Evolutionary conservation across 768 basidiomycete species (phyloP).

Genomic region (Suillus ampliporus): DNA sequence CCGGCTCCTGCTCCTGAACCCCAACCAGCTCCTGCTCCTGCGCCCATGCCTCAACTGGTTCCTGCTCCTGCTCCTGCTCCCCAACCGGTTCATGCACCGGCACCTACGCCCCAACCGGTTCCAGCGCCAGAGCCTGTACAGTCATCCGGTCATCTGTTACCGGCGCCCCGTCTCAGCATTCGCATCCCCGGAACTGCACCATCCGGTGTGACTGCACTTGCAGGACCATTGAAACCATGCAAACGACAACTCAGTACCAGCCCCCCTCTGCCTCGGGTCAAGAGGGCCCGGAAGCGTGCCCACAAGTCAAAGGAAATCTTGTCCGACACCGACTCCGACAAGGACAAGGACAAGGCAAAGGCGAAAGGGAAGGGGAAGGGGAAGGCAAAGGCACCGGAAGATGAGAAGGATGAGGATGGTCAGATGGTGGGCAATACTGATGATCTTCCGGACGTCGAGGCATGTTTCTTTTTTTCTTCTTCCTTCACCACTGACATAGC

Average conservation of each 20-base stretch:
- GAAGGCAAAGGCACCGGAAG: background rate
- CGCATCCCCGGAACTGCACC: background rate
- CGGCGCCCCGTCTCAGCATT: too few relatives aligned
- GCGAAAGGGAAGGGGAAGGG: background rate
- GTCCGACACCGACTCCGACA: background rate
- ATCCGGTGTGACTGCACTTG: background rate
- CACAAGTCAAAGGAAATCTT: background rate
- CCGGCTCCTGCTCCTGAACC: too few relatives aligned
- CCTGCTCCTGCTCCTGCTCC: background rate
- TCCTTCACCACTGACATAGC: background rate
- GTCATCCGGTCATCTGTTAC: too few relatives aligned
- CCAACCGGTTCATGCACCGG: background rate
- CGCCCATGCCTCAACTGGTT: too few relatives aligned
- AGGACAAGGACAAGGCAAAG: background rate
- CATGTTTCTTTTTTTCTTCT: background rate
- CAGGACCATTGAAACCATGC: background rate
- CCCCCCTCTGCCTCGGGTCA: background rate
- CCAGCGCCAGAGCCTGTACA: background rate
- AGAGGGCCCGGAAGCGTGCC: background rate
- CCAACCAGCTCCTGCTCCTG: too few relatives aligned
- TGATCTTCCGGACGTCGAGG: background rate
- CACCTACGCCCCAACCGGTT: background rate
- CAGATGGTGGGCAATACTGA: background rate
- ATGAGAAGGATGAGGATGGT: background rate
- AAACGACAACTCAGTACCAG: background rate